phyloP scores from a whole-genome alignment of 495 filamentous ascomycete species.

The Penicillium herquei region DNA sequence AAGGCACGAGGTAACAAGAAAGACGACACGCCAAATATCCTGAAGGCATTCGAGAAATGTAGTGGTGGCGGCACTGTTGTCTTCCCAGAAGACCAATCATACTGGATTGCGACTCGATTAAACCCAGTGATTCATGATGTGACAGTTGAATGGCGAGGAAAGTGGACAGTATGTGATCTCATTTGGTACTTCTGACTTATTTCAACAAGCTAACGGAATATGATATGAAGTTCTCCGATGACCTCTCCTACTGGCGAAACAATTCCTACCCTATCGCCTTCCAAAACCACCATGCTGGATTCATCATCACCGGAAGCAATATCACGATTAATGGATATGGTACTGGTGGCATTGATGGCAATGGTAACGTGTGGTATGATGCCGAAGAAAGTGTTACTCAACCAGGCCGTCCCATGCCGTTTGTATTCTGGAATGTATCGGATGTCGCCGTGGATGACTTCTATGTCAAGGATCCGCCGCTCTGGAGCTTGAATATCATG shows the following conservation, averaged over 20 bases:
- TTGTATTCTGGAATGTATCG: constrained; percentile 60
- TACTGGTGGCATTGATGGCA: constrained; percentile 54
- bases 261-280: constrained; percentile 54
- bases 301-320: constrained; percentile 48
- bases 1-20: constrained; percentile 26
- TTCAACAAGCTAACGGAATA: not conserved
- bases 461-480: constrained; percentile 50
- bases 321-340: constrained; percentile 52
- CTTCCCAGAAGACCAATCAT: constrained; percentile 49
- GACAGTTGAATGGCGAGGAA: constrained; percentile 45
- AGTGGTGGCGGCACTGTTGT: constrained; percentile 50
- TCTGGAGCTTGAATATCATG: constrained; percentile 59
- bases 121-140: constrained; percentile 49
- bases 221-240: constrained; percentile 41
- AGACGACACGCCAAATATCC: constrained; percentile 51
- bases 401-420: constrained; percentile 56
- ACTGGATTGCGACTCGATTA: constrained; percentile 48
- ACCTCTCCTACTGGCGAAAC: constrained; percentile 55
- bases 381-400: constrained; percentile 45
- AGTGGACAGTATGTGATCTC: constrained; percentile 39
- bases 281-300: constrained; percentile 56
- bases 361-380: constrained; percentile 52
- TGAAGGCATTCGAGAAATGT: constrained; percentile 49
- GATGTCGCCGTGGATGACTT: constrained; percentile 54
- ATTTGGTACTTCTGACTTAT: not conserved